Base-by-base conservation (phyloP, 306 rosid genomes). In the Corylus avellana region DNA sequence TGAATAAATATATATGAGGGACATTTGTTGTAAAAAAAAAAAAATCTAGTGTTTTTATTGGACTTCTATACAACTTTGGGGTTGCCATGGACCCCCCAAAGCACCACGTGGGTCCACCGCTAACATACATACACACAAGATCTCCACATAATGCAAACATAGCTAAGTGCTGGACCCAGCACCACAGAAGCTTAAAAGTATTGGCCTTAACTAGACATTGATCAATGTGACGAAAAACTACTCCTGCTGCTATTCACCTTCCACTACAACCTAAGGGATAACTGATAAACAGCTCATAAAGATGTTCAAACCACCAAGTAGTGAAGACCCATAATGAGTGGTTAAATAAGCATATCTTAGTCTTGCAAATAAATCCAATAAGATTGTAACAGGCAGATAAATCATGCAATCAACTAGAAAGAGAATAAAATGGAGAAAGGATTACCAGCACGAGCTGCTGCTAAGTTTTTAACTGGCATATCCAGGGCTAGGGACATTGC, bases 401-500 rank as follows among this genome's bases (percentile, higher is more conserved):
- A 64, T 51, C 72, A 51, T 55, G 61, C 55, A 42, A 42, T 27
- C 70, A 76, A 73, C 64, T 57, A 20, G 39, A 77, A 56, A 59
- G 18, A 72, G 22, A 53, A 72, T 46, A 78, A 47, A 62, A 79
- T 49, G 71, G 20, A 64, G 56, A 49, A 81, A 84, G 25, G 70
- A 81, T 78, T 80, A 90, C 98, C 98, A 71, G 84, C 75, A 67
- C 90, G 86, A 12, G 67, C 12, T 48, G 92, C 86, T 85, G 86
- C 77, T 83, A 82, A 64, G 84, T 81, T 91, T 68, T 86, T 88
- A 76, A 87, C 88, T 53, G 90, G 98, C 89, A 81, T 87, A 80
- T 86, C 84, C 58, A 94, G 93, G 75, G 97, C 97, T 75, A 88
- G 35, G 14, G 92, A 92, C 88, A 91, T 84, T n/a, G 99, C 92